These are phyloP conservation scores for Xylariaceae sp. DNA, from an alignment of 2,329 filamentous ascomycete genomes.

Conservation along the genomic window DNA sequence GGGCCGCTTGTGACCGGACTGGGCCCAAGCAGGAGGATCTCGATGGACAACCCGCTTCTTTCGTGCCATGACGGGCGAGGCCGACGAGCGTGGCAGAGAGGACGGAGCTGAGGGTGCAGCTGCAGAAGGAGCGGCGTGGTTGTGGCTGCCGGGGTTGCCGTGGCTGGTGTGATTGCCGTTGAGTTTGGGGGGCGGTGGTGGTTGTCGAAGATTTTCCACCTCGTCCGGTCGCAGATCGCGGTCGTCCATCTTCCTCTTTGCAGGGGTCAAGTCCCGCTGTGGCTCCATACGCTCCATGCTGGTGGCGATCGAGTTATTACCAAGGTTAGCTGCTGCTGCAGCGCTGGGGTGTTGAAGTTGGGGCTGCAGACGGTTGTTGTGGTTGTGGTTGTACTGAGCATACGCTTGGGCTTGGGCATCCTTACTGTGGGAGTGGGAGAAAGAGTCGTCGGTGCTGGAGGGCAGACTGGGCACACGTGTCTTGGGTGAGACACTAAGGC, in stretches of 20 bases:
- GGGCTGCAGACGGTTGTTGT: constrained; percentile 7
- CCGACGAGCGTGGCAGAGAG: constrained; percentile 24
- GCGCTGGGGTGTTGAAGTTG: constrained; percentile 21
- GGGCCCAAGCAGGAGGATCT: constrained; percentile 47
- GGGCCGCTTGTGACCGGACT: constrained; percentile 34
- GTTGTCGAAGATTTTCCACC: constrained; percentile 45
- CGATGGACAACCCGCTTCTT: constrained; percentile 39
- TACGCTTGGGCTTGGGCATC: constrained; percentile 37
- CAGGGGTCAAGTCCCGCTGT: constrained; percentile 37
- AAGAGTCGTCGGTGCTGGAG: constrained; percentile 25
- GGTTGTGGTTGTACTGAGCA: too few relatives aligned
- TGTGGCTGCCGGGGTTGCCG: constrained; percentile 30
- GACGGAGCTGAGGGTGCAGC: constrained; percentile 7
- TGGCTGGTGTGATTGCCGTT: constrained; percentile 41
- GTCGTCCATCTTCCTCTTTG: constrained; percentile 48
- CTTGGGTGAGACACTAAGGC: constrained; percentile 75
- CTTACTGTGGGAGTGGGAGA: constrained; percentile 5
- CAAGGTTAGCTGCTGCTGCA: constrained; percentile 17
- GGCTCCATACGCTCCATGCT: constrained; percentile 22
- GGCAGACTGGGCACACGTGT: constrained; percentile 56
- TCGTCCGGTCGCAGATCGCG: constrained; percentile 47
- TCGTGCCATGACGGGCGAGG: constrained; percentile 32
- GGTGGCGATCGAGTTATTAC: not conserved
- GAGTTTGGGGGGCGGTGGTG: constrained; percentile 46
- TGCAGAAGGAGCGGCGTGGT: too few relatives aligned